A percentile compares a stretch with the other conserved stretches of the same genome.
phyloP scores from a whole-genome alignment of 208 protist species.

The Trichomonas gallinae region DNA sequence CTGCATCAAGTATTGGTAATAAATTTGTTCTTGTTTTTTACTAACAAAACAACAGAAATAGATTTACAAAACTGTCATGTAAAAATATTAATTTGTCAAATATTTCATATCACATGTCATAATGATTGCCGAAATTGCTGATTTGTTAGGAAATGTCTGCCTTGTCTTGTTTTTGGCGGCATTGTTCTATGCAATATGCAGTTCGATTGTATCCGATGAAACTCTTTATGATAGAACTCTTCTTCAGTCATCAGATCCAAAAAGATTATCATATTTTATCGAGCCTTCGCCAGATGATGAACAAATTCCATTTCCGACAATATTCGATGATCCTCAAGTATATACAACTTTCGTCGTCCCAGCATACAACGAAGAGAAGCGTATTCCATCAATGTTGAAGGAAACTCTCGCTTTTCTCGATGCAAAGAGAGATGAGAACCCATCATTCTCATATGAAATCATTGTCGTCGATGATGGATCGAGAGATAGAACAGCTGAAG shows the following conservation, averaged over 20 bases:
- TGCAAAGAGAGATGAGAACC: background rate
- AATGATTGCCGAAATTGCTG: background rate
- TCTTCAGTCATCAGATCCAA: background rate
- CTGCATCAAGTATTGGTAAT: too few species aligned
- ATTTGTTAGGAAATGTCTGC: background rate
- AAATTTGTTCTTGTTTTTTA: too few species aligned
- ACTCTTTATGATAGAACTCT: background rate
- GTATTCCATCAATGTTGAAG: slow-evolving; percentile 25
- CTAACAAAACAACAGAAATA: too few species aligned
- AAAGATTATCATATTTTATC: background rate
- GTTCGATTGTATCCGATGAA: background rate
- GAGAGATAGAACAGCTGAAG: slow-evolving; percentile 18
- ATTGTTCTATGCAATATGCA: background rate
- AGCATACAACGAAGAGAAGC: slow-evolving; percentile 31
- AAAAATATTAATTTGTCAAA: background rate
- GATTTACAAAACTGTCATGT: too few species aligned
- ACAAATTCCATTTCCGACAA: background rate
- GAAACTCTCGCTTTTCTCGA: slow-evolving; percentile 22
- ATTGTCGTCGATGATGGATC: slow-evolving; percentile 36
- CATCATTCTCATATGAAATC: slow-evolving; percentile 24
- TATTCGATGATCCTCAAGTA: background rate
- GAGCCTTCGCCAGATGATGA: background rate
- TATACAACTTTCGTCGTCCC: slow-evolving; percentile 29
- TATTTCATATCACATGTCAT: background rate
- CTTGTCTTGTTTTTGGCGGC: background rate